Evolutionary conservation across 306 rosid genomes (phyloP), one percentile per base, ranked within the genome.

Genomic region (Urtica urens): DNA sequence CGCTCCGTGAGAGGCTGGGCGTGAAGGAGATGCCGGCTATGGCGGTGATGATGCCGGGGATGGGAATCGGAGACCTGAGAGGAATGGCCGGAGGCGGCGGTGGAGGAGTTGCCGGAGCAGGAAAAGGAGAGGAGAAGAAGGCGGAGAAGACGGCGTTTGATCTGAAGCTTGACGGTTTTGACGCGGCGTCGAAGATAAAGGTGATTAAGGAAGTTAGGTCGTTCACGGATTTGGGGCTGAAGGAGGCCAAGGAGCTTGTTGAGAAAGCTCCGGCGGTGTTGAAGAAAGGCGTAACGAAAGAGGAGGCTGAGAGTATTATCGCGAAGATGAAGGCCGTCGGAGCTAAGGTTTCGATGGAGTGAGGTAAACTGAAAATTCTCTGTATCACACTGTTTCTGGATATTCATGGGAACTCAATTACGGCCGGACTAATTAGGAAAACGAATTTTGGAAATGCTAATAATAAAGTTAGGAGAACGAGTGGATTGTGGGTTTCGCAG

Each of bases 211-310:
- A 90, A 68, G 99, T 85, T 65, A 76, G 93, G 60, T 61, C 83
- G 28, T 85, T 90, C 62, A 85, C 94, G 34, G 81, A 68, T 59
- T 70, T 90, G 76, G 99, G 99, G 17, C 67, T 90, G 94, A 90
- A 90, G 78, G 99, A 90, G 59, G 97, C 97, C 1, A 84, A 88
- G 71, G 97, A 88, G 13, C 72, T 88, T 78, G 97, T 88, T 65
- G 95, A 84, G 83, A 83, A 84, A 59, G 80, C 73, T 29, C 97
- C 95, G 0, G 63, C 90, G 0, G 69, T 88, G 60, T 64, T 88
- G 86, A 88, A 88, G 86, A 84, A 81, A 58, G 95, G 97, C 19
- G 83, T 81, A 22, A 75, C 87, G 0, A 90, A 85, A 54, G 99
- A 90, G 59, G 99, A 85, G 57, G 99, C 94, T 0, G 95, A 90